Evolutionary conservation across 1,284 basidiomycete genomes (phyloP), one percentile per base, ranked within the genome.

Genomic region (Rhodotorula mucilaginosa): DNA sequence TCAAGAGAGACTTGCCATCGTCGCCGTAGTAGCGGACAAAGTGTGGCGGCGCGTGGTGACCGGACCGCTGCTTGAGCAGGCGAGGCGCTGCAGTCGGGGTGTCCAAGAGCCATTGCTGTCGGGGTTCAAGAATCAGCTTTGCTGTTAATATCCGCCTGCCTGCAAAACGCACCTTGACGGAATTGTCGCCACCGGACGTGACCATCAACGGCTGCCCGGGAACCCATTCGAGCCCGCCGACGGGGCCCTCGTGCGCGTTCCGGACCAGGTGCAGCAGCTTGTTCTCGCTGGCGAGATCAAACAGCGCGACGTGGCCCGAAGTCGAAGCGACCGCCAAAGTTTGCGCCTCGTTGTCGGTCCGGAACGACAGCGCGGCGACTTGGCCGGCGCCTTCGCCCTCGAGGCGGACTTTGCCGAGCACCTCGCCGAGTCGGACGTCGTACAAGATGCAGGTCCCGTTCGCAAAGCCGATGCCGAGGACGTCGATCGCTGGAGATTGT

Each of bases 21-120:
- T 92, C 89, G 31, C 95, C 97, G 80, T 97, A 98, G 81, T 93
- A 98, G 61, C 95, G 87, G 61, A 99, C 93, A 34, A 95, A 84
- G 79, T 94, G 90, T 0, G 96, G 95, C 19, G 96, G 94, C 1
- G 89, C 86, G 76, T 91, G 90, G 79, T 99, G 97, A 31, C 97
- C 97, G 1, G 92, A 90, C 60, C 97, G 87, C 79, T 88, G 90
- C 83, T 98, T 98, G 59, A 98, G 86, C 19, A 99, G 83, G 57
- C 93, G 86, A 4, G 96, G 94, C 18, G 91, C 85, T 1, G 90
- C 84, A 0, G 90, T 90, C 0, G 92, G 91, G 0, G 93, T 90
- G 80, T 99, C 97, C 77, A 97, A 97, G 60, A 97, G 83, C 96
- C 97, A 99, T 92, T 99, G 94, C 93, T 95, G 77, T 60, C 88